Evolutionary conservation across 768 basidiomycete species (phyloP), one percentile per base, ranked within the genome.

Genomic region (Pisolithus microcarpus): DNA sequence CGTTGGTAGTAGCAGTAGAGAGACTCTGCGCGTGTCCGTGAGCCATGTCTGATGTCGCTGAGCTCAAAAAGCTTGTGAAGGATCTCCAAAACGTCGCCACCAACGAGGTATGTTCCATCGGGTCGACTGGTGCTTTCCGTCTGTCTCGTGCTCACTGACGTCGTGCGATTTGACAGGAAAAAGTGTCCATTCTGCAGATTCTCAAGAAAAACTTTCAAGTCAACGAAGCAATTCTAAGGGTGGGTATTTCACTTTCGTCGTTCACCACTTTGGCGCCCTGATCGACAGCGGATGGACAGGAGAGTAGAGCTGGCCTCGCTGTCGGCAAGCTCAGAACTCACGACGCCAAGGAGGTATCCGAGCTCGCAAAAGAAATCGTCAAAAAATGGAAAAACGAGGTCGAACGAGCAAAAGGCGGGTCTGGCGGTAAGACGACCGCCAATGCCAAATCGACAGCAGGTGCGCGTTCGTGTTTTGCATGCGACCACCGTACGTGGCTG

Each of bases 301-400:
- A 94, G 70, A 93, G 90, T 67, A 93, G 87, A 68, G 87, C 85
- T 4, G 92, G 92, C 45, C 71, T 95, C n/a, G 87, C 91, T 0
- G 91, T 96, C 2, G 91, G 91, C 48, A 94, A 94, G 71, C 77
- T 94, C 16, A 80, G 92, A 43, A 75, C 77, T 28, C 85, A 92
- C 66, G 71, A 77, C 1, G 72, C 78, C 11, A 88, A 85, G 60
- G 77, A 82, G 10, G 82, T 96, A 8, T 66, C 89, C 7, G 87
- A 90, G 56, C 72, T 88, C 6, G 90, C 93, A 16, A 95, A 94
- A 67, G 91, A 91, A 57, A 73, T 94, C 42, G 93, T 96, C 45
- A 89, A 84, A 69, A 87, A 85, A 61, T 96, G 92, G 92, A 94
- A 94, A 69, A 77, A 72, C 28, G 85, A 85, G 53, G 93, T 95